These are phyloP conservation scores for Penicillium taxi DNA, from an alignment of 495 filamentous ascomycete genomes.

Conservation along the genomic window DNA sequence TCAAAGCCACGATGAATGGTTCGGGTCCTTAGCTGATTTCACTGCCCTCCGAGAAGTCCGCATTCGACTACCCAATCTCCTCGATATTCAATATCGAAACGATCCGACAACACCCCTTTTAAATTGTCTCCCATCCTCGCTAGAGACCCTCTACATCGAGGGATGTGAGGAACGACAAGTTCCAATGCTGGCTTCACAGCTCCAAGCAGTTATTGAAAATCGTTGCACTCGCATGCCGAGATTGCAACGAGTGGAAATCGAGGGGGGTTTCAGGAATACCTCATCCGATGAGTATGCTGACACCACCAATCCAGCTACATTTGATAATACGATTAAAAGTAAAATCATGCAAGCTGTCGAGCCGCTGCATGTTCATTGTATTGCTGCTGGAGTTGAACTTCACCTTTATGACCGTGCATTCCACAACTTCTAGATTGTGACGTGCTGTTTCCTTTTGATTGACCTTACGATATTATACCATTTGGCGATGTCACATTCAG, in stretches of 20 bases:
- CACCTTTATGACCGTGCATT: constrained; percentile 23
- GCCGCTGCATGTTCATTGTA: constrained; percentile 18
- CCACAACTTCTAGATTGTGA: background rate
- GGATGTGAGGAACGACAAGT: constrained; percentile 25
- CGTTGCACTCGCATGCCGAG: constrained; percentile 11
- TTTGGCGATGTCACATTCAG: too few relatives aligned
- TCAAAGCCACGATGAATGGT: constrained; percentile 30
- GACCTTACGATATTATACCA: constrained; percentile 2
- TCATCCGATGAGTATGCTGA: constrained; percentile 3
- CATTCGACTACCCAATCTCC: constrained; percentile 28
- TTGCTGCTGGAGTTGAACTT: constrained; percentile 18
- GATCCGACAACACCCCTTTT: constrained; percentile 19
- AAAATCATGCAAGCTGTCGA: constrained; percentile 22
- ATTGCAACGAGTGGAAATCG: constrained; percentile 20
- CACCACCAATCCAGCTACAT: background rate
- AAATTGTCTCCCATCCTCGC: constrained; percentile 21
- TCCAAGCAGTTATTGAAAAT: constrained; percentile 19
- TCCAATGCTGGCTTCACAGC: constrained; percentile 21
- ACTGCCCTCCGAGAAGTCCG: constrained; percentile 26
- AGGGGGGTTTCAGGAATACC: constrained; percentile 27
- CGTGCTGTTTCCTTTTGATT: background rate
- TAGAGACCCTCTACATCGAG: constrained; percentile 27
- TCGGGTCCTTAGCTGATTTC: constrained; percentile 26
- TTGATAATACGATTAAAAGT: constrained; percentile 14
- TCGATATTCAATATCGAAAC: constrained; percentile 23